Conservation (phyloP, 352 stramenopile species). For the Phytophthora pluvialis region DNA sequence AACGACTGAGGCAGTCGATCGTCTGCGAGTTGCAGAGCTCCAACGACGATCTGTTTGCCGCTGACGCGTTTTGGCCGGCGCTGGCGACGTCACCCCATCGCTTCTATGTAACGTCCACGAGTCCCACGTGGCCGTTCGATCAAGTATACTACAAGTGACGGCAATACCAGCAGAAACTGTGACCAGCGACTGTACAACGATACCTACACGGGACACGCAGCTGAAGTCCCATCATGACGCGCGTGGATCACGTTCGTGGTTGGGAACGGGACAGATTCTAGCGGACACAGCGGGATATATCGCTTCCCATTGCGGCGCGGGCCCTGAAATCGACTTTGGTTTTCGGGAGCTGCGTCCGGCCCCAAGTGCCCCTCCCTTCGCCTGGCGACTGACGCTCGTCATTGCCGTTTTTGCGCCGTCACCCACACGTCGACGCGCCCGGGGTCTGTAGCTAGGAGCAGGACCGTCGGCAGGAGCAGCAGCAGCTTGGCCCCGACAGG, state of each 20-base stretch:
- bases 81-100: slow-evolving; percentile 23
- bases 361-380: too few relatives aligned
- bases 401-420: slow-evolving; percentile 35
- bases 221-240: slow-evolving; percentile 30
- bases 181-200: too few relatives aligned
- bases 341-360: too few relatives aligned
- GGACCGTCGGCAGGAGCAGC: not conserved
- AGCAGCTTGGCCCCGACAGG: slow-evolving; percentile 13
- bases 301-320: too few relatives aligned
- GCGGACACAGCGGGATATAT: too few relatives aligned
- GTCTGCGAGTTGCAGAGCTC: slow-evolving; percentile 2
- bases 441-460: slow-evolving; percentile 9
- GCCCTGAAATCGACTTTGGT: too few relatives aligned
- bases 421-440: not conserved
- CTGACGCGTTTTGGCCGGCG: slow-evolving; percentile 21
- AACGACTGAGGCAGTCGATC: slow-evolving; percentile 8
- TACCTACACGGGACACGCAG: not conserved
- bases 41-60: not conserved
- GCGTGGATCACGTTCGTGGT: slow-evolving; percentile 25
- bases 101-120: slow-evolving; percentile 20
- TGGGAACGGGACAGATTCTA: slow-evolving; percentile 3
- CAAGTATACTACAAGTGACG: slow-evolving; percentile 1
- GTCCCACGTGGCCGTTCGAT: slow-evolving; percentile 17
- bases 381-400: slow-evolving; percentile 14
- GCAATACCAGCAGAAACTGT: too few relatives aligned